These are phyloP conservation scores for Aspergillus glaucus DNA, from an alignment of 2,329 filamentous ascomycete genomes.

Conservation along the genomic window DNA sequence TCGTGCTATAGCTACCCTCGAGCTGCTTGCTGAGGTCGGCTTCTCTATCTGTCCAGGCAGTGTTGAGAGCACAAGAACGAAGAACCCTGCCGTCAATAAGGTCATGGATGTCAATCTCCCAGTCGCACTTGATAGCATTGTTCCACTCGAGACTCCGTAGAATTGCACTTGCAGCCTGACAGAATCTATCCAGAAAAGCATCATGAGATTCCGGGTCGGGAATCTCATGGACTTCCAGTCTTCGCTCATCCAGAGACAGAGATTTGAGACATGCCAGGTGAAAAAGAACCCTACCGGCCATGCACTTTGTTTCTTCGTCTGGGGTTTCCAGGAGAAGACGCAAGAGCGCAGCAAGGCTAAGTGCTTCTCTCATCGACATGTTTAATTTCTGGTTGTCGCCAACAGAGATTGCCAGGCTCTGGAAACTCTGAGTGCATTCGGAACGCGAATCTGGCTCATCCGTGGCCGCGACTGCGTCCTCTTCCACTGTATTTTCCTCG, in stretches of 20 bases:
- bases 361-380: conserved; percentile 1
- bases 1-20: neutral
- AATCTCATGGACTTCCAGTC: neutral
- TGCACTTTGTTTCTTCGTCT: neutral
- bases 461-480: neutral
- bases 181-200: neutral
- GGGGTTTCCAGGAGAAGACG: neutral
- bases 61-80: neutral
- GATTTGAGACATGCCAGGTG: conserved; percentile 1
- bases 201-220: neutral
- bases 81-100: conserved; percentile 2
- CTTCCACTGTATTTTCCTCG: neutral
- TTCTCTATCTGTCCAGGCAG: neutral
- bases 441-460: neutral
- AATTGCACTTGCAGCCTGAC: neutral
- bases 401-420: neutral
- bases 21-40: neutral
- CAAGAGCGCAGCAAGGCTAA: neutral
- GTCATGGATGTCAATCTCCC: neutral
- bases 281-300: neutral
- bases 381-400: neutral
- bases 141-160: conserved; percentile 3
- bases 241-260: neutral
- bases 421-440: neutral
- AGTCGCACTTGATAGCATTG: too few species aligned